Evolutionary conservation across 2,329 filamentous ascomycete genomes (phyloP).

Genomic region (Pezizomycotina sp.): DNA sequence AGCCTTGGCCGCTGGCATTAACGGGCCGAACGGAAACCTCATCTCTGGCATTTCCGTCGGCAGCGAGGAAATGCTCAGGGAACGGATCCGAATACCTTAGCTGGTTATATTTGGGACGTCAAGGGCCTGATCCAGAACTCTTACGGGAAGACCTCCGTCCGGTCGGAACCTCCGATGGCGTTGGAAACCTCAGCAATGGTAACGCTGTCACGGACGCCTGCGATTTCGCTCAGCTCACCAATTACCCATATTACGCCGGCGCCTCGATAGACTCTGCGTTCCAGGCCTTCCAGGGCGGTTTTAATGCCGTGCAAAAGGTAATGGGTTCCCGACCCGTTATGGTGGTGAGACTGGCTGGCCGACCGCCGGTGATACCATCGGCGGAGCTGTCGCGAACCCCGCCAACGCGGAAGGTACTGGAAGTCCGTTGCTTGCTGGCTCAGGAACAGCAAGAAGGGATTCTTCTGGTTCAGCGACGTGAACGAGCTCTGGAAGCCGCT

Average conservation of each 20-base stretch:
- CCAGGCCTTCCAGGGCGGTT: slow-evolving; percentile 13
- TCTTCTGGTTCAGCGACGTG: slow-evolving; percentile 24
- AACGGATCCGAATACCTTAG: slow-evolving; percentile 2
- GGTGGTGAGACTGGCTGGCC: slow-evolving; percentile 53
- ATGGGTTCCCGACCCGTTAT: slow-evolving; percentile 35
- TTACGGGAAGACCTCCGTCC: slow-evolving; percentile 33
- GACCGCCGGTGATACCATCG: slow-evolving; percentile 37
- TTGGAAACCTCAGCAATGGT: slow-evolving; percentile 44
- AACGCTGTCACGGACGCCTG: slow-evolving; percentile 43
- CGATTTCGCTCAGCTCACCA: slow-evolving; percentile 30
- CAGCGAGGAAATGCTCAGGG: slow-evolving; percentile 21
- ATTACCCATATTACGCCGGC: slow-evolving; percentile 20
- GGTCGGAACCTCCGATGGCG: slow-evolving; percentile 53
- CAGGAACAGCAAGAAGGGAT: slow-evolving; percentile 17
- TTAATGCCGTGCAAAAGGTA: slow-evolving; percentile 18
- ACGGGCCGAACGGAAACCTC: slow-evolving; percentile 9
- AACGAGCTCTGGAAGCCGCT: slow-evolving; percentile 16
- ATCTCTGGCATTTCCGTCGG: slow-evolving; percentile 26
- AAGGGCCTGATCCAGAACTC: slow-evolving; percentile 37
- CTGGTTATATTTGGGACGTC: slow-evolving; percentile 30
- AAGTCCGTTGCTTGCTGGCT: slow-evolving; percentile 41
- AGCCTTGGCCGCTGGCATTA: no score
- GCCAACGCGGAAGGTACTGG: slow-evolving; percentile 50
- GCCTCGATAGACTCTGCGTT: slow-evolving; percentile 11
- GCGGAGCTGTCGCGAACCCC: slow-evolving; percentile 39